Base-by-base conservation (phyloP, 164 flowering plant genomes). In the Nymphaea thermarum region DNA sequence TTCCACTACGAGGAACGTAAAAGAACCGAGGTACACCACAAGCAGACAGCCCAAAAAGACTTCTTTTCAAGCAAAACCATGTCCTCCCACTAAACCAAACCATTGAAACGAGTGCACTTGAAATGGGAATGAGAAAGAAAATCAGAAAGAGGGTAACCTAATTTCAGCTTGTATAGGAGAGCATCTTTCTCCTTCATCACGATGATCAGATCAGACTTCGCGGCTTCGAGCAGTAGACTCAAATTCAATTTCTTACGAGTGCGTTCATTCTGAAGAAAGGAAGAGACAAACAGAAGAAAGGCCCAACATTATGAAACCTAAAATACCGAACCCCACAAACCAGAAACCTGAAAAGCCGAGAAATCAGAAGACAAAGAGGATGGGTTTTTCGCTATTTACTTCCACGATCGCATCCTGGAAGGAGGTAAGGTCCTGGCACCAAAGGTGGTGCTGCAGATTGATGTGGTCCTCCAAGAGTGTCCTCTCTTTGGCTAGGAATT, bases 131-230 rank as follows among this genome's bases (percentile, higher is more conserved):
- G 14, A 8, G 14, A 51, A 51, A 51, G 12, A 51, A 51, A 8
- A 51, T 3, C 57, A 17, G 64, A 17, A 62, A 17, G 42, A 41
- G 42, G 17, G 8, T 3, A 17, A 62, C 64, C 64, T 62, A 62
- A 17, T 41, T 62, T 62, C 18, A 62, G 7, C 42, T 62, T 62
- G 42, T 17, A 62, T 17, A 62, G 64, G n/a, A 17, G 64, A 62
- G 64, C 42, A 12, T 62, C 64, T 17, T 62, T 62, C 64, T 62
- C 42, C 42, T 62, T 62, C 64, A 62, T 62, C 64, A 6, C 42
- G 36, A 62, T 12, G 42, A 62, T 8, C 3, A 17, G 42, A 4
- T 62, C 41, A 4, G 42, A 17, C 64, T 62, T 62, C 8, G 64
- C 42, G 42, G 42, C 7, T 17, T 62, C n/a, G 7, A 62, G 42